phyloP scores from a whole-genome alignment of 352 stramenopile species.

The Peronospora destructor region DNA sequence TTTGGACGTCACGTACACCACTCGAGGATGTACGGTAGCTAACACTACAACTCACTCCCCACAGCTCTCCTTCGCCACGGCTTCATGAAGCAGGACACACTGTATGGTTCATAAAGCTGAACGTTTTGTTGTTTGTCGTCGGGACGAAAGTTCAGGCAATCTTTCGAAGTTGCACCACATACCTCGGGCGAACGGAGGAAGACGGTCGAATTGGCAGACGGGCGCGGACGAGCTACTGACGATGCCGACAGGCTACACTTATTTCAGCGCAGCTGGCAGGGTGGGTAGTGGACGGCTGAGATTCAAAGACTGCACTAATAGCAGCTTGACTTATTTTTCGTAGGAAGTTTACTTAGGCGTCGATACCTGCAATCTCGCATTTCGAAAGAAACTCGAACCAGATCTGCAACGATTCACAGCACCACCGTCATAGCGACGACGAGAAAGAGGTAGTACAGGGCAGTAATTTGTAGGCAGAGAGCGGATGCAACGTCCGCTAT shows the following conservation, averaged over 20 bases:
- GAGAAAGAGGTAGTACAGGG: too few relatives aligned
- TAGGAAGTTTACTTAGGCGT: too few relatives aligned
- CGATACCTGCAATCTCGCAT: too few relatives aligned
- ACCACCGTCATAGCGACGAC: too few relatives aligned
- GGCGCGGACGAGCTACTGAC: neutral
- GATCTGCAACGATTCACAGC: too few relatives aligned
- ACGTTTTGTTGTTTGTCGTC: neutral
- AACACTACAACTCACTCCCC: neutral
- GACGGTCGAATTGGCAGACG: neutral
- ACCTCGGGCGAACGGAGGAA: neutral
- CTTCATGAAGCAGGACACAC: too few relatives aligned
- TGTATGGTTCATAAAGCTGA: neutral
- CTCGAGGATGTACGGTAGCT: neutral
- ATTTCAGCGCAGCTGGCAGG: neutral
- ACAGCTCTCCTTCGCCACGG: neutral
- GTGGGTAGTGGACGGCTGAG: neutral
- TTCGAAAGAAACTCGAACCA: too few relatives aligned
- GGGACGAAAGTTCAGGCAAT: neutral
- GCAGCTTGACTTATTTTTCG: too few relatives aligned
- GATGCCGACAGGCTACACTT: neutral
- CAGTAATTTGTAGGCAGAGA: too few relatives aligned
- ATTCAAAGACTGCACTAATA: too few relatives aligned
- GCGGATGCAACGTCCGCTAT: too few relatives aligned
- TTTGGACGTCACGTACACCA: slow-evolving; percentile 6
- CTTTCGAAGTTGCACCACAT: neutral